phyloP scores from a whole-genome alignment of 139 green algal genomes.

The Closterium sp. region DNA sequence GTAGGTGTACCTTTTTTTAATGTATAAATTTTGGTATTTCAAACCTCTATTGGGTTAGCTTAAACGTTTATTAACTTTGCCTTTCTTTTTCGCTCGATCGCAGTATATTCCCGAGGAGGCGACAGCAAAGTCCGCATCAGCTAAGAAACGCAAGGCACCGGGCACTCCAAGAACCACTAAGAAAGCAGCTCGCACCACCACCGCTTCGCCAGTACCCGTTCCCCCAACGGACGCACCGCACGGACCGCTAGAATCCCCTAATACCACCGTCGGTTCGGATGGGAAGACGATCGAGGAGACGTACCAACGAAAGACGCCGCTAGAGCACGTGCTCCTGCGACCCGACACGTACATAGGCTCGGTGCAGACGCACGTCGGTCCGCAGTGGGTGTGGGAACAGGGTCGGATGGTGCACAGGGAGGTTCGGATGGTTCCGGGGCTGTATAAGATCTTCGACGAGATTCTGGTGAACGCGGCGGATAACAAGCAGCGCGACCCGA shows the following conservation, averaged over 20 bases:
- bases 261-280: neutral
- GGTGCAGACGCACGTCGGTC: constrained; percentile 80
- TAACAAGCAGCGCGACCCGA: constrained; percentile 93
- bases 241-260: neutral
- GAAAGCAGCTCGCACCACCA: neutral
- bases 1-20: too few species aligned
- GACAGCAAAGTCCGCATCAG: neutral
- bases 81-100: neutral
- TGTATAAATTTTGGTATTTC: too few species aligned
- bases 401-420: constrained; percentile 62
- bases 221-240: neutral
- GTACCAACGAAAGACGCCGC: constrained; percentile 97
- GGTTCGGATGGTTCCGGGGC: constrained; percentile 80
- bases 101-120: neutral
- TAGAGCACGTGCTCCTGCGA: constrained; percentile 97
- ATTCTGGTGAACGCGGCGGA: constrained; percentile 99
- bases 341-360: constrained; percentile 96
- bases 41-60: too few species aligned
- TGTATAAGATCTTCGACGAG: constrained; percentile 99
- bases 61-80: neutral
- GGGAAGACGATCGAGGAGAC: constrained; percentile 87
- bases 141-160: neutral
- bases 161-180: neutral
- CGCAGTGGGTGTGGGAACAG: constrained; percentile 87
- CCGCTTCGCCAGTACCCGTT: neutral